These are phyloP conservation scores for Penicillium flavigenum DNA, from an alignment of 495 filamentous ascomycete species.

Conservation along the genomic window DNA sequence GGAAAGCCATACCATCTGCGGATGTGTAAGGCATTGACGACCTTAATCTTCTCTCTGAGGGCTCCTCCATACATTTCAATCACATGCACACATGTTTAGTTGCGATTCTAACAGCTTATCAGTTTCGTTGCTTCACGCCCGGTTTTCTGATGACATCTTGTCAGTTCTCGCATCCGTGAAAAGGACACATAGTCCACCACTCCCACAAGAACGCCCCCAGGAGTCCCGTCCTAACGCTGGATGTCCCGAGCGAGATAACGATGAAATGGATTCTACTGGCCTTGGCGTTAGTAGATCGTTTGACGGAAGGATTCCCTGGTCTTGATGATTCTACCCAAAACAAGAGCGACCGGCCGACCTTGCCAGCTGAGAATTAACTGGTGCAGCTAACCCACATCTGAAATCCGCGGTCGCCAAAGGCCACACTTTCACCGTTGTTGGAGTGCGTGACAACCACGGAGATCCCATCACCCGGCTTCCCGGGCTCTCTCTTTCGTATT, in stretches of 20 bases:
- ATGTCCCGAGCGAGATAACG: background rate
- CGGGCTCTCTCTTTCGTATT: no score
- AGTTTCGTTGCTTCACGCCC: background rate
- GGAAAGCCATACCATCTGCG: constrained; percentile 44
- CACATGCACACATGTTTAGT: background rate
- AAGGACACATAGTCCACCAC: background rate
- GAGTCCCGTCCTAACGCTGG: background rate
- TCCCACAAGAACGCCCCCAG: background rate
- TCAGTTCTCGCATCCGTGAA: background rate
- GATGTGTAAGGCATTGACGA: constrained; percentile 43
- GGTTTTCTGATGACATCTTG: background rate
- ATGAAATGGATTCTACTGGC: background rate
- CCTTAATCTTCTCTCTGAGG: constrained; percentile 43
- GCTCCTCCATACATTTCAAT: background rate
- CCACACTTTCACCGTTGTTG: no score
- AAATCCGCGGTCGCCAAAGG: no score
- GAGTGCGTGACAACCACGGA: no score
- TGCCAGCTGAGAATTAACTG: no score
- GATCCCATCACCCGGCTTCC: no score
- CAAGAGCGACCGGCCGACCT: no score
- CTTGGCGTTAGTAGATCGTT: background rate
- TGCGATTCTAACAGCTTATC: background rate
- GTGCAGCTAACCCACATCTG: no score
- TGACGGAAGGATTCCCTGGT: background rate
- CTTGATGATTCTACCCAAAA: no score